Conservation (phyloP, 352 stramenopile species). For the Phytophthora fragariaefolia region DNA sequence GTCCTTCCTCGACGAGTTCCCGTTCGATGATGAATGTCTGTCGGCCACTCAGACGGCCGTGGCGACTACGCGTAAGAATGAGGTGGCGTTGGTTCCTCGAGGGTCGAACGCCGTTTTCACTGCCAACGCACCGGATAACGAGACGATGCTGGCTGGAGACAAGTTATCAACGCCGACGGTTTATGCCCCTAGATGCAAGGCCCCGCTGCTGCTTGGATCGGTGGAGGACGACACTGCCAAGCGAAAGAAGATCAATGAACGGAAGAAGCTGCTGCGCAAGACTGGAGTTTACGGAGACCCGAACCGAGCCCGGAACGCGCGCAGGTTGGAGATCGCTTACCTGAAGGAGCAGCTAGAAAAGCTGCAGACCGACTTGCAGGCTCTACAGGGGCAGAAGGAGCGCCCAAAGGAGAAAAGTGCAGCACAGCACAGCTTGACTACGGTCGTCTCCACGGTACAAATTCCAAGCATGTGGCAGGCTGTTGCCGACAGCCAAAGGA, state of each 20-base stretch:
- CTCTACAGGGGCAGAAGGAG: conserved; percentile 17
- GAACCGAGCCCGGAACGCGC: conserved; percentile 42
- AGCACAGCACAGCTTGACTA: not conserved
- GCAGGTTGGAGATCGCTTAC: conserved; percentile 46
- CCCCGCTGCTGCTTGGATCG: not conserved
- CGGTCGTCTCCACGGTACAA: not conserved
- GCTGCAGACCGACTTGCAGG: conserved; percentile 35
- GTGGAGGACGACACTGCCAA: conserved; percentile 12
- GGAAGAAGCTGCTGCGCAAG: conserved; percentile 30
- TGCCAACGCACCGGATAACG: no score
- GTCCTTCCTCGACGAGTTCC: conserved; percentile 31
- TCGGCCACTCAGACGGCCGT: not conserved
- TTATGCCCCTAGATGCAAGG: conserved; percentile 7
- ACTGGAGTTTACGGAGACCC: conserved; percentile 35
- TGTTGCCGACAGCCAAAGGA: conserved; percentile 25
- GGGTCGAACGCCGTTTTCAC: not conserved
- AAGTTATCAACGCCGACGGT: not conserved
- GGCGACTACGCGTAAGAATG: not conserved
- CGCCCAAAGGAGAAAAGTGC: not conserved
- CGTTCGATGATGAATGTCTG: conserved; percentile 1
- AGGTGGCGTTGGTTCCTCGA: conserved; percentile 9
- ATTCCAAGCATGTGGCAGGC: conserved; percentile 34
- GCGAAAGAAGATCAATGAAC: conserved; percentile 11
- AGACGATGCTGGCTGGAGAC: not conserved
- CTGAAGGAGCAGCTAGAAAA: conserved; percentile 42